These are phyloP conservation scores for Hortaea werneckii DNA, from an alignment of 2,329 filamentous ascomycete species.

Conservation along the genomic window DNA sequence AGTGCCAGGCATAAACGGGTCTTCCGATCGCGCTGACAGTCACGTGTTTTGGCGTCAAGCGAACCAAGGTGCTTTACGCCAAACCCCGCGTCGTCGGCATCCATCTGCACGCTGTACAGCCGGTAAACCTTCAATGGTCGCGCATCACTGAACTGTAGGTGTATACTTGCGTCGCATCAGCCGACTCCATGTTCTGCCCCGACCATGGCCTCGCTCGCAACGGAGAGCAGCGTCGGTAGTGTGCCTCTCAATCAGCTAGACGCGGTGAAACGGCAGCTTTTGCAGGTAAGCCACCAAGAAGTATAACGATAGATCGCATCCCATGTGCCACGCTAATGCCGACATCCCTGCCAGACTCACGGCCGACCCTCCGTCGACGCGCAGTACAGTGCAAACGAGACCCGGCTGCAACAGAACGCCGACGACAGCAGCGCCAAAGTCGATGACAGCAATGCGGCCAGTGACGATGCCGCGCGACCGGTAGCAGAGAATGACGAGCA, in stretches of 20 bases:
- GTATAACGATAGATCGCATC: too few species aligned
- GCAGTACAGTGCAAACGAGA: neutral
- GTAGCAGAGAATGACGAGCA: conserved; percentile 1
- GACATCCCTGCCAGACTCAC: conserved; percentile 16
- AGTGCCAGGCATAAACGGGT: too few species aligned
- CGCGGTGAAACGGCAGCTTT: conserved; percentile 9
- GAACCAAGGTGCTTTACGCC: too few species aligned
- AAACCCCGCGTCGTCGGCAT: too few species aligned
- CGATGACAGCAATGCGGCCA: neutral
- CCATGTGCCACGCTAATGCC: conserved; percentile 12
- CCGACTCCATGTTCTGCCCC: neutral
- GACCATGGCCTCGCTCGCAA: conserved; percentile 16
- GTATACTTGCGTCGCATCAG: too few species aligned
- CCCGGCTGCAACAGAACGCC: neutral
- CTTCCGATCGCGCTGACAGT: too few species aligned
- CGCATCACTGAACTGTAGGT: too few species aligned
- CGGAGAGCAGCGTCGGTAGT: conserved; percentile 17
- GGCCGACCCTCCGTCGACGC: conserved; percentile 9
- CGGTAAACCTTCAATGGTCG: too few species aligned
- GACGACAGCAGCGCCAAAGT: neutral
- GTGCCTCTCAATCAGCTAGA: conserved; percentile 12
- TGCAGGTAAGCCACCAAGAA: conserved; percentile 10
- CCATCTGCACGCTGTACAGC: too few species aligned
- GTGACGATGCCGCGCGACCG: too few species aligned
- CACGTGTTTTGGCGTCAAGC: too few species aligned